phyloP scores from a whole-genome alignment of 257 asterid genomes.

The Lycium barbarum region DNA sequence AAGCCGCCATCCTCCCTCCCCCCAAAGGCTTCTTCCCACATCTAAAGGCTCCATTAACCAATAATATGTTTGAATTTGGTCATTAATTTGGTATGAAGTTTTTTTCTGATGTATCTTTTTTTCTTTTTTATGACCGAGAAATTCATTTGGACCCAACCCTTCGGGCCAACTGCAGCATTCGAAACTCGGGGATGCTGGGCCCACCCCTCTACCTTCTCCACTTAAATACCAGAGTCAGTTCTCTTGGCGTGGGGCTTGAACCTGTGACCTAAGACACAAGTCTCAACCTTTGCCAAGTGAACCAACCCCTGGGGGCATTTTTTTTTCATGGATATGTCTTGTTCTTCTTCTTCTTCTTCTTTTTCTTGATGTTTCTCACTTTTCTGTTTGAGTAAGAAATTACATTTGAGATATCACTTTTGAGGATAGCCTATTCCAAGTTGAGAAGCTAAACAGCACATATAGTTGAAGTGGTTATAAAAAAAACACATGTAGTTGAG shows the following conservation, averaged over 20 bases:
- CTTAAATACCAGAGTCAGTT: no score
- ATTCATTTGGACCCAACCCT: no score
- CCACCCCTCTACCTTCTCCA: no score
- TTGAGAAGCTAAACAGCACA: background rate
- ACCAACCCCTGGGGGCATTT: no score
- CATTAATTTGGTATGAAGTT: no score
- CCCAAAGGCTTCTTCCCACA: background rate
- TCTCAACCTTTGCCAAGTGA: no score
- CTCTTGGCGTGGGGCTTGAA: no score
- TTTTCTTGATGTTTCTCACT: background rate
- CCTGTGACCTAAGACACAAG: no score
- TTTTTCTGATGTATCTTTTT: no score
- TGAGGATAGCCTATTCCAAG: background rate
- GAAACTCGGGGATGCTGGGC: no score
- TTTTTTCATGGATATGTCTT: background rate
- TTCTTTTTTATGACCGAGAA: no score
- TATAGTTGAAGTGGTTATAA: background rate
- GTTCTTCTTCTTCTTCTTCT: background rate
- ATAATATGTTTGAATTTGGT: background rate
- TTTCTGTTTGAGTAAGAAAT: constrained; percentile 9
- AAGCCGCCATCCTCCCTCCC: background rate
- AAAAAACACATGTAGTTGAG: background rate
- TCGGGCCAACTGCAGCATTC: no score
- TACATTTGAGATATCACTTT: constrained; percentile 7
- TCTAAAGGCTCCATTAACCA: background rate